Conservation (phyloP, 257 asterid genomes). For the Solanum pinnatisectum region DNA sequence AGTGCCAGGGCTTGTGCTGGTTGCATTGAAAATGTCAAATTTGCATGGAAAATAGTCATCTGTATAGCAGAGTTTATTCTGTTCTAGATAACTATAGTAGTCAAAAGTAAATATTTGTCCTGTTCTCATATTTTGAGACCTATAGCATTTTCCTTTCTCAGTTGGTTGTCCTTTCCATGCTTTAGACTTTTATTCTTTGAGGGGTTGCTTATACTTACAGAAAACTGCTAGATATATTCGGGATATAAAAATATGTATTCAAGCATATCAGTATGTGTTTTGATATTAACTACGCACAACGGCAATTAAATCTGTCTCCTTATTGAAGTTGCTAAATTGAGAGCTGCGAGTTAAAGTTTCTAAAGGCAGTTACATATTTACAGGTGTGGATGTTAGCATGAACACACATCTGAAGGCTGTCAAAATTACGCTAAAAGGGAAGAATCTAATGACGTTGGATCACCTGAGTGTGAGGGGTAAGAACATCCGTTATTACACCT, state of each 20-base stretch:
- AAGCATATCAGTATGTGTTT: neutral
- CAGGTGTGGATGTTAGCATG: conserved; percentile 89
- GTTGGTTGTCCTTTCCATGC: neutral
- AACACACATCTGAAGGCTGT: conserved; percentile 81
- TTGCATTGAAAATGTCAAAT: neutral
- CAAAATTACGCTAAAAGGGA: conserved; percentile 73
- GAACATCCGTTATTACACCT: conserved; percentile 75
- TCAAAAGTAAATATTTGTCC: neutral
- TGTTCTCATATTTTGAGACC: neutral
- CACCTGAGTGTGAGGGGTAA: conserved; percentile 87
- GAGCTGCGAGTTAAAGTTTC: neutral
- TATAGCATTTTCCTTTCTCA: neutral
- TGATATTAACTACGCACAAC: neutral
- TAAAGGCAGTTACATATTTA: neutral
- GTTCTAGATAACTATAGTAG: neutral
- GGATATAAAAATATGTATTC: neutral
- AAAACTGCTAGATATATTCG: neutral
- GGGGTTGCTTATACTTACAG: neutral
- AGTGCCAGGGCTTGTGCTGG: neutral
- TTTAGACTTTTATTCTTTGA: neutral
- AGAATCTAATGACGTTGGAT: conserved; percentile 92
- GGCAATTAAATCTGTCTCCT: neutral
- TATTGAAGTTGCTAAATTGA: neutral
- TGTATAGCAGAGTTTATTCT: neutral
- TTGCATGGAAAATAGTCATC: neutral